Evolutionary conservation across 83 land plant species (phyloP), one percentile per base, ranked within the genome.

Genomic region (Thuja plicata): DNA sequence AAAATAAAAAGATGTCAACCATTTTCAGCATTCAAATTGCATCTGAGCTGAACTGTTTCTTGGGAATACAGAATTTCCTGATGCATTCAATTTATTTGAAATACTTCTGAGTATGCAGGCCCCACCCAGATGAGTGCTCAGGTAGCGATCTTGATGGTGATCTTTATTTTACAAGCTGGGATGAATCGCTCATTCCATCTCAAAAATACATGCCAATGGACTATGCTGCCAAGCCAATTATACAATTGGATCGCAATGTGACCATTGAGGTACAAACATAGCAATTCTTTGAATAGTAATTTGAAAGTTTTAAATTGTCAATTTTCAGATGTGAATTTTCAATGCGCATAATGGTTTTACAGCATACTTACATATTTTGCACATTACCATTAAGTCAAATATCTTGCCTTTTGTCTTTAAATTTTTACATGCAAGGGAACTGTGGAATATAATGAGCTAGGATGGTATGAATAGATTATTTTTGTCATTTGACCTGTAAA

Each of bases 91-190:
- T 35, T 24, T n/a, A 46, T n/a, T 46, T 46, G 55, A 52, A 10
- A 48, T 46, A 83, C 43, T 83, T 83, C 12, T 46, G 85, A 45
- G 13, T 35, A 24, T 84, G 82, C 90, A 98, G 99, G 74, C 99
- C 99, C 7, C 99, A 98, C 80, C 96, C 99, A 43, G 94, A 93
- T 93, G 99, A 98, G 77, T 98, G 99, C 88, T 97, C 99, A 1
- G 99, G 99, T 8, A 95, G 99, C 90, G 99, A 97, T 89, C 89
- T 97, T 78, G 99, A 98, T 94, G 99, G 99, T 40, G 99, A 98
- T 89, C 74, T 97, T 57, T 98, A 97, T 90, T 95, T 96, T 93
- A 96, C 96, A 37, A 91, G 94, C 84, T 98, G 99, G 99, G 97
- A 98, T 83, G 89, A 88, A 35, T 91, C 90, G 55, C 92, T 98